These are phyloP conservation scores for Leccinum sublutescens DNA, from an alignment of 768 basidiomycete species.

Conservation along the genomic window DNA sequence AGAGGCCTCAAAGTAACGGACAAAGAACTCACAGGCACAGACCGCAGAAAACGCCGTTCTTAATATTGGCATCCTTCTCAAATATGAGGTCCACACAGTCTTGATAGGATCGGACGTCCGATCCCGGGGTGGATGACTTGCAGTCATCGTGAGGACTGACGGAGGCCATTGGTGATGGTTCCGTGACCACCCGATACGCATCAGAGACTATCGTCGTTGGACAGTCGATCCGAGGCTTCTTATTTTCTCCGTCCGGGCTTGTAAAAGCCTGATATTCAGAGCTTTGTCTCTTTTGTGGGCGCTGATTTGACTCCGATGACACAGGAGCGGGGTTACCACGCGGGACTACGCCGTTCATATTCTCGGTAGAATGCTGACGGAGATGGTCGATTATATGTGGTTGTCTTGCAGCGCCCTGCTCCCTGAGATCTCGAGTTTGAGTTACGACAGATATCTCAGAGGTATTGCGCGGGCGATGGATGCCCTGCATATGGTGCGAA, in stretches of 20 bases:
- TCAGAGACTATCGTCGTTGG: not conserved
- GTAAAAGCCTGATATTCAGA: constrained; percentile 7
- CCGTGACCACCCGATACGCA: not conserved
- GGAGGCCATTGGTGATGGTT: not conserved
- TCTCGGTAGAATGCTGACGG: not conserved
- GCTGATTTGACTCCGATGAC: not conserved
- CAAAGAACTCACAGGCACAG: constrained; percentile 50
- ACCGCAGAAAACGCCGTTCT: constrained; percentile 38
- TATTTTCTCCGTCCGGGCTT: constrained; percentile 12
- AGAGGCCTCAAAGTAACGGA: not conserved
- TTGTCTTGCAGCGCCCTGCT: constrained; percentile 6
- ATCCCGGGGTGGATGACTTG: not conserved
- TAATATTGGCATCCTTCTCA: constrained; percentile 31
- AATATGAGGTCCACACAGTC: constrained; percentile 41
- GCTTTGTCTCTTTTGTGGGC: constrained; percentile 19
- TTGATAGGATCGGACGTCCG: constrained; percentile 39
- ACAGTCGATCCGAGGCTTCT: constrained; percentile 18
- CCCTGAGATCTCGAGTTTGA: constrained; percentile 1
- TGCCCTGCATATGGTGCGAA: constrained; percentile 2
- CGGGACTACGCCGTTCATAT: not conserved
- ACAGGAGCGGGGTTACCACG: not conserved
- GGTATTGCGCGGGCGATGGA: not conserved
- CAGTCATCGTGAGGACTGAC: not conserved
- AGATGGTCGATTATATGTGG: not conserved
- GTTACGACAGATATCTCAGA: constrained; percentile 4